Evolutionary conservation across 139 green algal genomes (phyloP), one percentile per base, ranked within the genome.

Genomic region (Haematococcus sp.): DNA sequence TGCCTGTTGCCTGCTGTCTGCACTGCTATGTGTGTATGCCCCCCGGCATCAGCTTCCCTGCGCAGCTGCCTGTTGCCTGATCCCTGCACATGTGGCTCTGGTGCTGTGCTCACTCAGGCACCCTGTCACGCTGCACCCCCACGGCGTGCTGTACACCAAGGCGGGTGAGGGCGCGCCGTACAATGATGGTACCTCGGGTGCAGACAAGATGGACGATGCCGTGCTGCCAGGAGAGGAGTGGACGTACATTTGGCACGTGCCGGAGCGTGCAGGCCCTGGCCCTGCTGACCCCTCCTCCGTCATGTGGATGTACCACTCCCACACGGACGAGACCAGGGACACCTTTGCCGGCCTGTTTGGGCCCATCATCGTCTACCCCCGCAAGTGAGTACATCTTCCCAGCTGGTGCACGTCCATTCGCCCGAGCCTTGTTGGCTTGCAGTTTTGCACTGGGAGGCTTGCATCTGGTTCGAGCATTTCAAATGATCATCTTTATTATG

Each of bases 101-200:
- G n/a, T n/a, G n/a, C 23, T 61, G 11, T 20, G 11, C 54, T 5
- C 23, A 4, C 22, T 13, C 72, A 40, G 34, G 25, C 60, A 70
- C 55, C 64, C 43, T 20, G 70, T 81, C 16, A 84, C 63, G 46
- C 73, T 94, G 30, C 89, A 94, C 72, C 80, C 88, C 2, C 89
- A 93, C 43, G 88, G 90, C 27, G 84, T 94, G 75, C 55, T 81
- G 9, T 94, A 94, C 82, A 69, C 71, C 55, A 94, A 94, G 83
- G 44, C 20, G 16, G 79, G 67, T 22, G 89, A 94, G 75, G 89
- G 89, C 46, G 49, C 81, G 2, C 77, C 76, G 32, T 94, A 94
- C 83, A 70, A 81, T 35, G 89, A 94, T 66, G 86, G 86, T 19
- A 76, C 68, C 22, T 43, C 28, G 17, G 56, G 28, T 15, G 51